A percentile compares a stretch with the other conserved stretches of the same genome.
These are phyloP conservation scores for Talaromyces verruculosus DNA, from an alignment of 2,329 filamentous ascomycete species.

Conservation along the genomic window DNA sequence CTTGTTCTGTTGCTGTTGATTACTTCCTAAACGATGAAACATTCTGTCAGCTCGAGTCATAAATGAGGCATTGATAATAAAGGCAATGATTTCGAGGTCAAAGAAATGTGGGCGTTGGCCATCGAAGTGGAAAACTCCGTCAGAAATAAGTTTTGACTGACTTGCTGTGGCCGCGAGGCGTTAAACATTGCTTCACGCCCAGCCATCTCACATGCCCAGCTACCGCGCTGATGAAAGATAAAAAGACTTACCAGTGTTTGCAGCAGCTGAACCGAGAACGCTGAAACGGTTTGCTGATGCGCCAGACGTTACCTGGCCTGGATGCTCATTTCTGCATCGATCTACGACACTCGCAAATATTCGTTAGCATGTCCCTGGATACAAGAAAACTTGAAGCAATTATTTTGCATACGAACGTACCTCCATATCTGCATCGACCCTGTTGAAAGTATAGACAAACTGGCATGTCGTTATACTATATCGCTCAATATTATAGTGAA, in stretches of 20 bases:
- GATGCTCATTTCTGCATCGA: slow-evolving; percentile 61
- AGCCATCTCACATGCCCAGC: background rate
- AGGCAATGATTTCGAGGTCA: background rate
- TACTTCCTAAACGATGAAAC: slow-evolving; percentile 6
- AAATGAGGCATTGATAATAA: background rate
- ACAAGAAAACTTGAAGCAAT: background rate
- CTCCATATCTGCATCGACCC: slow-evolving; percentile 65
- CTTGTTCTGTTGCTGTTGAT: slow-evolving; percentile 21
- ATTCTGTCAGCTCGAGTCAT: background rate
- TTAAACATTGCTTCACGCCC: background rate
- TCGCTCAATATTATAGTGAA: background rate
- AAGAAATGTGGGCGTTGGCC: background rate
- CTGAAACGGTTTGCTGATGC: slow-evolving; percentile 60
- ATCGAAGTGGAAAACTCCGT: background rate
- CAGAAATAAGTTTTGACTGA: background rate
- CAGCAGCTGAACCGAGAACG: slow-evolving; percentile 38
- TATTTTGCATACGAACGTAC: slow-evolving; percentile 40
- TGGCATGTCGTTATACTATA: slow-evolving; percentile 33
- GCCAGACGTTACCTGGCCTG: slow-evolving; percentile 40
- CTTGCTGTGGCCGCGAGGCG: background rate
- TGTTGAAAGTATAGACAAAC: slow-evolving; percentile 66
- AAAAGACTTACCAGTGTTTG: slow-evolving; percentile 35
- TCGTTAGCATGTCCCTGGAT: background rate
- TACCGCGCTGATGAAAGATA: background rate
- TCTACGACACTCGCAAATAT: slow-evolving; percentile 41